Conservation (phyloP, 2,329 filamentous ascomycete genomes). For the Ophiostoma ulmi region DNA sequence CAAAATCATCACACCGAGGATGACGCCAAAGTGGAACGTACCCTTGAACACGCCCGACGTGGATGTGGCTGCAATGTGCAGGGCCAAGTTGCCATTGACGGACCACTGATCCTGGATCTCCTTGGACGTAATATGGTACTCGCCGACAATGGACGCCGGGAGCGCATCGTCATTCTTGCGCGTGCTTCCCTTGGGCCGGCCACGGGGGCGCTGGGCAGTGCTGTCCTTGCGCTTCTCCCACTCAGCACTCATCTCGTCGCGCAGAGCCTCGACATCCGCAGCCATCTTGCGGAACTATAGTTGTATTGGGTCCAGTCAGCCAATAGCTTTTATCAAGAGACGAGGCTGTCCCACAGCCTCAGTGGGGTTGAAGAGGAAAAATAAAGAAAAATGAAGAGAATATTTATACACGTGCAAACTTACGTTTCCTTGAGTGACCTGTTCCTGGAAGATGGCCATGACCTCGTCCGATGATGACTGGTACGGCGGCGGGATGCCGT, state of each 20-base stretch:
- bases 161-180: slow-evolving; percentile 26
- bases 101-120: slow-evolving; percentile 31
- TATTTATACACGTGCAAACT: not conserved
- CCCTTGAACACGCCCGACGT: slow-evolving; percentile 31
- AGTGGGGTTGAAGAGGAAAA: not conserved
- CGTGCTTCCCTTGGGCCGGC: slow-evolving; percentile 29
- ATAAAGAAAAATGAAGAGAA: not conserved
- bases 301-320: slow-evolving; percentile 2
- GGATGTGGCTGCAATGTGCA: slow-evolving; percentile 30
- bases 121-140: slow-evolving; percentile 31
- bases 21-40: slow-evolving; percentile 33
- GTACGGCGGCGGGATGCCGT: slow-evolving; percentile 29
- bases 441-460: slow-evolving; percentile 26
- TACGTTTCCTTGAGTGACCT: slow-evolving; percentile 26
- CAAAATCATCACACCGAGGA: slow-evolving; percentile 33
- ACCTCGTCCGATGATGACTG: slow-evolving; percentile 28
- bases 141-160: slow-evolving; percentile 29
- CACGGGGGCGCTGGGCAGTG: slow-evolving; percentile 25
- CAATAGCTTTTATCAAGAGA: not conserved
- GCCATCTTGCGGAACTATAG: slow-evolving; percentile 27
- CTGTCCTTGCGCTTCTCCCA: slow-evolving; percentile 27
- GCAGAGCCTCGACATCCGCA: slow-evolving; percentile 26
- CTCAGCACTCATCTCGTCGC: slow-evolving; percentile 27
- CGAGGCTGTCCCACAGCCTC: slow-evolving; percentile 4
- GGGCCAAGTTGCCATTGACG: slow-evolving; percentile 29